These are phyloP conservation scores for Rhododendron ferrugineum DNA, from an alignment of 148 eudicot species.

Conservation along the genomic window DNA sequence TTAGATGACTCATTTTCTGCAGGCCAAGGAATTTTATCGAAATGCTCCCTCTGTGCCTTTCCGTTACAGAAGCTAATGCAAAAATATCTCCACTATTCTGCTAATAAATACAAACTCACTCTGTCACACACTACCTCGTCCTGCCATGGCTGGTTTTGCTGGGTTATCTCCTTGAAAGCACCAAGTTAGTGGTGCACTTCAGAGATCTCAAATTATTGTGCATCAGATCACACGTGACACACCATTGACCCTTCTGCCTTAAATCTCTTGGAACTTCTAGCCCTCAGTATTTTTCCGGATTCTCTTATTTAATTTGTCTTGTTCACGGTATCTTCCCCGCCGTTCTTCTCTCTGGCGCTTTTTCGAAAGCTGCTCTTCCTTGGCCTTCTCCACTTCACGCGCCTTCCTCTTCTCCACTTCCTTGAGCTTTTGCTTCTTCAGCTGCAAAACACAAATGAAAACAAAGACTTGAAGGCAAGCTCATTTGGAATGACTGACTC, in stretches of 20 bases:
- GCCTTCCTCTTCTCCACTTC: constrained; percentile 55
- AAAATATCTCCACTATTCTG: not conserved
- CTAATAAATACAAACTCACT: not conserved
- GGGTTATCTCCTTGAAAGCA: not conserved
- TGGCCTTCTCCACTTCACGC: constrained; percentile 44
- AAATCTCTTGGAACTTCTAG: not conserved
- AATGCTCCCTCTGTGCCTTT: not conserved
- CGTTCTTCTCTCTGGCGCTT: constrained; percentile 82
- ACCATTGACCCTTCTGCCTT: not conserved
- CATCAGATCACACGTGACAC: not conserved
- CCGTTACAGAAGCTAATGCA: not conserved
- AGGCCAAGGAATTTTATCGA: not conserved
- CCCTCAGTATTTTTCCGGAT: constrained; percentile 30
- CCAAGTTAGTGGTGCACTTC: not conserved
- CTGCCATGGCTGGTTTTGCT: constrained; percentile 1
- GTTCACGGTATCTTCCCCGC: constrained; percentile 58
- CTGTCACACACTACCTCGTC: not conserved
- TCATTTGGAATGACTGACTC: not conserved
- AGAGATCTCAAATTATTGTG: not conserved
- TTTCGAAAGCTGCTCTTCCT: constrained; percentile 54
- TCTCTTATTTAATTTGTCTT: constrained; percentile 69
- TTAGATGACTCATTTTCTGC: not conserved
- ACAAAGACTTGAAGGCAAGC: not conserved
- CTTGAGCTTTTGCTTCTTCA: constrained; percentile 55
- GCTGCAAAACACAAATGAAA: constrained; percentile 29